Percentiles rank a stretch among this genome's conserved stretches.
phyloP scores from a whole-genome alignment of 257 asterid genomes.

The Solanum peruvianum region DNA sequence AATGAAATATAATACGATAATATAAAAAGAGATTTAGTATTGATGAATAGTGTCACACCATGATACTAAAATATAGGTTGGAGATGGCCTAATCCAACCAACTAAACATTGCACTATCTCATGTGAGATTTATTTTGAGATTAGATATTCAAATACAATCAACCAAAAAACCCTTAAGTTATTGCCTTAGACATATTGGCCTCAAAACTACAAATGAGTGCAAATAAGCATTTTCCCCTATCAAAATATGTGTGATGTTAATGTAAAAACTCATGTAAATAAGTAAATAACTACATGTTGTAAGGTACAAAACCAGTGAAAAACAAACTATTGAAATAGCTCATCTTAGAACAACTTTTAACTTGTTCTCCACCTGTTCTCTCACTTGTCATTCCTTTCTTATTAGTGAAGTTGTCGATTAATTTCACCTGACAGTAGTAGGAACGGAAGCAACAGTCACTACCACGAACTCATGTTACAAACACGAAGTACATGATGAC shows the following conservation, averaged over 20 bases:
- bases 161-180: background rate
- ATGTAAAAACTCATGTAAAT: background rate
- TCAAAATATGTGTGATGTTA: background rate
- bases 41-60: background rate
- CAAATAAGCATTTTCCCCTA: background rate
- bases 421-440: conserved; percentile 41
- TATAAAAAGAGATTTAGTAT: background rate
- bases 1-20: too few relatives aligned
- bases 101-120: background rate
- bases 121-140: background rate
- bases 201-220: background rate
- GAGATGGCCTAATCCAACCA: background rate
- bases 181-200: background rate
- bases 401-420: conserved; percentile 73
- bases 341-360: conserved; percentile 82
- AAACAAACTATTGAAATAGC: background rate
- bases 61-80: background rate
- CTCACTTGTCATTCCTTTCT: conserved; percentile 95
- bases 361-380: conserved; percentile 72
- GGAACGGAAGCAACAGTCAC: background rate
- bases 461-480: background rate
- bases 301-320: background rate
- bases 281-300: background rate
- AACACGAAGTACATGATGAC: background rate
- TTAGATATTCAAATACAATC: background rate